A percentile compares a stretch with the other conserved stretches of the same genome.
Evolutionary conservation across 2,329 filamentous ascomycete species (phyloP).

Genomic region (Onygenales sp.): DNA sequence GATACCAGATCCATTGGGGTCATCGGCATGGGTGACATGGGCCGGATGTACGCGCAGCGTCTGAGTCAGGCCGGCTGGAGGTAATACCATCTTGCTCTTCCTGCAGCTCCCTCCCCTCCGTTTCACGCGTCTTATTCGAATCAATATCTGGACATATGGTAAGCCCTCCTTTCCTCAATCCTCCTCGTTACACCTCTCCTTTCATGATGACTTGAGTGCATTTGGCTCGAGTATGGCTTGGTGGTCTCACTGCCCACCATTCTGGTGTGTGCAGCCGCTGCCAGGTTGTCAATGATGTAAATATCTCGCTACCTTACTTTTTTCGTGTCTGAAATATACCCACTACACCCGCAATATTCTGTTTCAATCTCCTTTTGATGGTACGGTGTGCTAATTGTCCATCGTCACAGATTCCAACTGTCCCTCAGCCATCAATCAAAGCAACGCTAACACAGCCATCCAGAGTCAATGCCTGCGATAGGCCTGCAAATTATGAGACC

Average conservation of each 20-base stretch:
- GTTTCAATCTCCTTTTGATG: not conserved
- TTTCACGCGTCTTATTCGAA: not conserved
- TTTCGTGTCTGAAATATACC: constrained; percentile 66
- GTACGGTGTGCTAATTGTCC: constrained; percentile 18
- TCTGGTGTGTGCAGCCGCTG: constrained; percentile 55
- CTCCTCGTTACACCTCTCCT: constrained; percentile 13
- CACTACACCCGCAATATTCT: constrained; percentile 5
- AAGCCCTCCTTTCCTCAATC: constrained; percentile 18
- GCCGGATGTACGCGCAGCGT: constrained; percentile 90
- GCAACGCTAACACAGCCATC: not conserved
- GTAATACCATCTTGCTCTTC: constrained; percentile 45
- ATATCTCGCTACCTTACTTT: constrained; percentile 93
- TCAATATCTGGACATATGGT: constrained; percentile 9
- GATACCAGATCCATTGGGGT: constrained; percentile 74
- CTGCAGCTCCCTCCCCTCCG: constrained; percentile 5
- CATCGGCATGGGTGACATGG: constrained; percentile 99
- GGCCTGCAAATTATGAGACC: constrained; percentile 74
- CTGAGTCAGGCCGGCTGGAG: constrained; percentile 92
- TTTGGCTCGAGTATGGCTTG: constrained; percentile 98
- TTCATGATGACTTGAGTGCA: constrained; percentile 99
- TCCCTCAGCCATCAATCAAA: not conserved
- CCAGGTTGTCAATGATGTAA: constrained; percentile 92
- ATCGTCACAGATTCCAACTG: constrained; percentile 1
- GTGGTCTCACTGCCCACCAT: constrained; percentile 56
- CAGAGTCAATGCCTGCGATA: constrained; percentile 93